Base-by-base conservation (phyloP, 2,329 filamentous ascomycete genomes). In the Colletotrichum liaoningense region DNA sequence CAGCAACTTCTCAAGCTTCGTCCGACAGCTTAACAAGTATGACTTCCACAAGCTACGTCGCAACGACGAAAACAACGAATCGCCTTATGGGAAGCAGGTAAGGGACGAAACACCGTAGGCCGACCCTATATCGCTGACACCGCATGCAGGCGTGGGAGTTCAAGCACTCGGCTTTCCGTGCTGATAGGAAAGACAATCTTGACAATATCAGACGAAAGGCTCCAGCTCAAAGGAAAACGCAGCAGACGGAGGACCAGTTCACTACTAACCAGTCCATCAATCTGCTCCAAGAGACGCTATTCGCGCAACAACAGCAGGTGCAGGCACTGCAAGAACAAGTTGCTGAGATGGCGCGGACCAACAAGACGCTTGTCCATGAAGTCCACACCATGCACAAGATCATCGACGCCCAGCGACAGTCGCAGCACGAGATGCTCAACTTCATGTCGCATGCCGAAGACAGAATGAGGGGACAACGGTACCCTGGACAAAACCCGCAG, bases 1-100 rank as follows among this genome's bases (percentile, higher is more conserved):
- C 85, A 97, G 95, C 89, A 98, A 98, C 83, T 98, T 98, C 86
- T 95, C 95, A 38, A 98, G 95, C 84, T 98, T 98, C 81, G 95
- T 98, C 72, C 93, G 95, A 62, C 95, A 98, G 82, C 86, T 98
- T 72, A 98, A 98, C 86, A 98, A 98, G 82, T 98, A 97, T 83
- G 95, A 98, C 81, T 99, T 99, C 78, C 97, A 99, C 87, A 99
- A 99, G 87, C 95, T 98, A 76, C 91, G 97, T 76, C 94, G 95
- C 79, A 97, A 95, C 77, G 95, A 97, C 80, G 95, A 97, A 79
- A 94, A 90, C 78, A 93, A 93, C 30, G 90, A 94, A 78, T 95
- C 94, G 69, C 93, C 92, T 7, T 97, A 97, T 79, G 95, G 95
- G 22, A 88, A 92, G 75, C 93, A 93, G 83, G 94, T 97, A 84